A percentile compares a stretch with the other conserved stretches of the same genome.
These are phyloP conservation scores for Vigna hirtella DNA, from an alignment of 306 rosid genomes.

Conservation along the genomic window DNA sequence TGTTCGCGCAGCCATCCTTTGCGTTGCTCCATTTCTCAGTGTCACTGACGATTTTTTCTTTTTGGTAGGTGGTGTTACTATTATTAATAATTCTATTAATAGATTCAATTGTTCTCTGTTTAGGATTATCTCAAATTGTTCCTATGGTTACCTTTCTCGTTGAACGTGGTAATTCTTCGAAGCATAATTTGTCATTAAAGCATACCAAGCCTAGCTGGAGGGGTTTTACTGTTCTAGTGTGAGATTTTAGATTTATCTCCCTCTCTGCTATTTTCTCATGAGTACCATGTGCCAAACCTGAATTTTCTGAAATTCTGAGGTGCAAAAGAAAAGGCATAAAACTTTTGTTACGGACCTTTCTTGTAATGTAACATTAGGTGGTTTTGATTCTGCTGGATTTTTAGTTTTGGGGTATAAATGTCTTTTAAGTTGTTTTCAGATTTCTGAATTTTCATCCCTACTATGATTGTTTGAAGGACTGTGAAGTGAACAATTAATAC, in stretches of 20 bases:
- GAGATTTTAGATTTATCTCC: slow-evolving; percentile 24
- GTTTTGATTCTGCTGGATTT: slow-evolving; percentile 17
- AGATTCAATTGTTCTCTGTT: slow-evolving; percentile 36
- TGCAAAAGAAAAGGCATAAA: not conserved
- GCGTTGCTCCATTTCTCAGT: slow-evolving; percentile 38
- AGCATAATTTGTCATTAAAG: slow-evolving; percentile 32
- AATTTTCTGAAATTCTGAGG: slow-evolving; percentile 14
- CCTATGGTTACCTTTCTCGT: slow-evolving; percentile 14
- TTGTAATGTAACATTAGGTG: slow-evolving; percentile 17
- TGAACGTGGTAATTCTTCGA: slow-evolving; percentile 18
- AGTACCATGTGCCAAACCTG: slow-evolving; percentile 30
- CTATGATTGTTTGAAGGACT: slow-evolving; percentile 43
- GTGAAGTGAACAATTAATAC: slow-evolving; percentile 28
- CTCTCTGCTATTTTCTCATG: not conserved
- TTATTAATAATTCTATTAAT: slow-evolving; percentile 31
- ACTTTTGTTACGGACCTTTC: slow-evolving; percentile 28
- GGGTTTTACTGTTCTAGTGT: slow-evolving; percentile 23
- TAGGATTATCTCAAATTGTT: slow-evolving; percentile 41
- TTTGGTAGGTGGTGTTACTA: slow-evolving; percentile 9
- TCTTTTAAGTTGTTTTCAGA: slow-evolving; percentile 36
- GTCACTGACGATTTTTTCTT: slow-evolving; percentile 27
- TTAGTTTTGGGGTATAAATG: slow-evolving; percentile 5
- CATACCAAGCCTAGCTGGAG: slow-evolving; percentile 20
- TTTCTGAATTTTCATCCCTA: slow-evolving; percentile 42
- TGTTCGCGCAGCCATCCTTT: slow-evolving; percentile 38